Conservation (phyloP, 345 rosid species). For the Carallia brachiata region DNA sequence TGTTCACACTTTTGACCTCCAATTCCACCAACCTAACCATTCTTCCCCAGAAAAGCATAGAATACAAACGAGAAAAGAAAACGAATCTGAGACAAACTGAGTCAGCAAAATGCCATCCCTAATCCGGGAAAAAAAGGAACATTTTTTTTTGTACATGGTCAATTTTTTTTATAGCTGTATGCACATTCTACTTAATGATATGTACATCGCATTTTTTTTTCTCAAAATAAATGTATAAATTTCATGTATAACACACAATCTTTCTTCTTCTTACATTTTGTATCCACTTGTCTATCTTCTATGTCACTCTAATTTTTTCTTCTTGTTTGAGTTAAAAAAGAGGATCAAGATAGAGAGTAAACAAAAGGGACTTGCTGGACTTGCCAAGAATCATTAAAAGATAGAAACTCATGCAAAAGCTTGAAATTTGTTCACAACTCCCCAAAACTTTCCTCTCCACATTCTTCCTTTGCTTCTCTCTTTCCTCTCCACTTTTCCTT, state of each 20-base stretch:
- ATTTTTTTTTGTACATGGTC: no score
- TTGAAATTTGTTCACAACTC: constrained; percentile 28
- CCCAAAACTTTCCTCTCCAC: constrained; percentile 17
- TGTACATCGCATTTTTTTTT: no score
- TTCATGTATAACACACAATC: no score
- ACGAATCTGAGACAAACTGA: constrained; percentile 2
- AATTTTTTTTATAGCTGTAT: no score
- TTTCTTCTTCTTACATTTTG: no score
- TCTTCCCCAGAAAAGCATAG: constrained; percentile 9
- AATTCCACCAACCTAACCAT: not conserved
- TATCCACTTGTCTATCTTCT: no score
- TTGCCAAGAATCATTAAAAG: constrained; percentile 13
- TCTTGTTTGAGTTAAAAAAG: not conserved
- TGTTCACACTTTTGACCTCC: constrained; percentile 2
- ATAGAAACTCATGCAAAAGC: constrained; percentile 10
- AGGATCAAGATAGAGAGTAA: not conserved
- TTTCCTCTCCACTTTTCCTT: constrained; percentile 25
- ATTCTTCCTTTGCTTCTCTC: constrained; percentile 6
- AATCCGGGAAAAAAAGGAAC: not conserved
- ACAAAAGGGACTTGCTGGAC: constrained; percentile 4
- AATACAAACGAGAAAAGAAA: not conserved
- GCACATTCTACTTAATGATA: no score
- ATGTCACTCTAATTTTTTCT: no score
- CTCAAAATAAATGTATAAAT: no score
- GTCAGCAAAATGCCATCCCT: constrained; percentile 24